These are phyloP conservation scores for Poa pratensis DNA, from an alignment of 176 grass and related monocot genomes.

Conservation along the genomic window DNA sequence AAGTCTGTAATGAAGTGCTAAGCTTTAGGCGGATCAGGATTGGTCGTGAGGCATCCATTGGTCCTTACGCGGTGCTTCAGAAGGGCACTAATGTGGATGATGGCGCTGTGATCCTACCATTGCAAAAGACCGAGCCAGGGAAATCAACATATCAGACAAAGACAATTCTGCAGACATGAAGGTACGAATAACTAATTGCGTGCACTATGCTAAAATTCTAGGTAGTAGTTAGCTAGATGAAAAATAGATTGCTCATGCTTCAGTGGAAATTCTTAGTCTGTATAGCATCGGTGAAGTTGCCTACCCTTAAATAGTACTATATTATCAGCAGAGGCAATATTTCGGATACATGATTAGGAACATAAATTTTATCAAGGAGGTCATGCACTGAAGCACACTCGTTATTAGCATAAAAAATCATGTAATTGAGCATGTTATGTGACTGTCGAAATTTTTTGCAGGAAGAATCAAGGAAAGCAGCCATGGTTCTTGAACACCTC, in stretches of 20 bases:
- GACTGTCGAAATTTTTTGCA: slow-evolving; percentile 31
- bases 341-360: not conserved
- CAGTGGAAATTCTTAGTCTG: not conserved
- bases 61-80: slow-evolving; percentile 64
- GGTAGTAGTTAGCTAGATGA: slow-evolving; percentile 1
- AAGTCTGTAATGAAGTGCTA: slow-evolving; percentile 59
- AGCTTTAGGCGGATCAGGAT: slow-evolving; percentile 59
- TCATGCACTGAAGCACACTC: not conserved
- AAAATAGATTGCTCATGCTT: slow-evolving; percentile 10
- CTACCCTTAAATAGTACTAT: slow-evolving; percentile 13
- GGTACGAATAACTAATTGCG: slow-evolving; percentile 41
- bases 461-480: slow-evolving; percentile 44
- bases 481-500: slow-evolving; percentile 51
- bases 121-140: slow-evolving; percentile 54
- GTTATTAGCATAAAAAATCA: not conserved
- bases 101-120: slow-evolving; percentile 40
- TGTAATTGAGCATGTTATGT: slow-evolving; percentile 21
- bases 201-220: slow-evolving; percentile 21
- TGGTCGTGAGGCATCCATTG: slow-evolving; percentile 54
- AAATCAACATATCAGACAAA: slow-evolving; percentile 43
- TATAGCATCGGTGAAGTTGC: slow-evolving; percentile 18
- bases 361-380: not conserved
- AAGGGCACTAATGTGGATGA: slow-evolving; percentile 58
- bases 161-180: slow-evolving; percentile 37
- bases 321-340: not conserved